phyloP scores from a whole-genome alignment of 2,329 filamentous ascomycete genomes.

The Nemania bipapillata region DNA sequence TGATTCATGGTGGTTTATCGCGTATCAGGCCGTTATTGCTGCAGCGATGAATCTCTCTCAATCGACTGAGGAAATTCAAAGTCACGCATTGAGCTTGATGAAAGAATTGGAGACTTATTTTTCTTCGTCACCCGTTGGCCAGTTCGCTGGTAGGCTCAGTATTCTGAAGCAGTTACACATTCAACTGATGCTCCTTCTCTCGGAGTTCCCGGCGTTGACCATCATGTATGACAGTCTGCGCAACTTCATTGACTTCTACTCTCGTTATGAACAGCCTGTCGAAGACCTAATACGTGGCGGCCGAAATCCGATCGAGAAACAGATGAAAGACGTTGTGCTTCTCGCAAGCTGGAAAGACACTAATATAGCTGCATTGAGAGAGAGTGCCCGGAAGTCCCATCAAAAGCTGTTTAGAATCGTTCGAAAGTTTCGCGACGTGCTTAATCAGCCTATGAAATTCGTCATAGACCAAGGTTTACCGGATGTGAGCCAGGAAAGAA shows the following conservation, averaged over 20 bases:
- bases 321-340: constrained; percentile 91
- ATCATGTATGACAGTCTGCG: constrained; percentile 72
- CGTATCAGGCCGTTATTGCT: constrained; percentile 87
- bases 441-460: constrained; percentile 78
- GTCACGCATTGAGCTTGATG: constrained; percentile 76
- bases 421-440: constrained; percentile 83
- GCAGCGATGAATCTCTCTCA: constrained; percentile 75
- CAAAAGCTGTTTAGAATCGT: constrained; percentile 91
- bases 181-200: constrained; percentile 71
- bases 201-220: constrained; percentile 68
- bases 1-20: constrained; percentile 94
- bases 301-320: constrained; percentile 82
- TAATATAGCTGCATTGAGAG: constrained; percentile 87
- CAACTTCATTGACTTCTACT: constrained; percentile 82
- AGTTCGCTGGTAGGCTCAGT: constrained; percentile 77
- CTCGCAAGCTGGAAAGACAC: constrained; percentile 98
- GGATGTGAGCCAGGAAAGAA: constrained; percentile 54
- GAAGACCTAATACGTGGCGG: constrained; percentile 72
- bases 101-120: constrained; percentile 83
- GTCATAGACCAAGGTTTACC: constrained; percentile 71
- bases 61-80: constrained; percentile 66
- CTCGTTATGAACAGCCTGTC: constrained; percentile 74
- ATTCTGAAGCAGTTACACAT: constrained; percentile 73
- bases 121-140: constrained; percentile 79
- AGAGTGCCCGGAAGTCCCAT: constrained; percentile 90